These are phyloP conservation scores for Fusarium euwallaceae DNA, from an alignment of 2,329 filamentous ascomycete species.

Conservation along the genomic window DNA sequence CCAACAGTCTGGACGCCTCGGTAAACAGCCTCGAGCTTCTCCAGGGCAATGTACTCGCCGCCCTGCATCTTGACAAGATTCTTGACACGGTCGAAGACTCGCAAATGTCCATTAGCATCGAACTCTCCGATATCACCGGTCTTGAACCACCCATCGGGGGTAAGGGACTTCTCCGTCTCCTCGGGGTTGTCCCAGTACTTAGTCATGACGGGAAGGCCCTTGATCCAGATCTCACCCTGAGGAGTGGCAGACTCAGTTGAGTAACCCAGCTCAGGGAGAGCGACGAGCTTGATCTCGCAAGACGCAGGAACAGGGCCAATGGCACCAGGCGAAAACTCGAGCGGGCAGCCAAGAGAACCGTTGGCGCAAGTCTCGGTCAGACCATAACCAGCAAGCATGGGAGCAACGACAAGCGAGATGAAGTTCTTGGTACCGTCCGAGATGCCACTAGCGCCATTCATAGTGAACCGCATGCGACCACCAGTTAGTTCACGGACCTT, in stretches of 20 bases:
- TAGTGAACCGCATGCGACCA: constrained; percentile 86
- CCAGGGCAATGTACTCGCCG: constrained; percentile 96
- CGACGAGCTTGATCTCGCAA: constrained; percentile 91
- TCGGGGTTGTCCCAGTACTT: constrained; percentile 89
- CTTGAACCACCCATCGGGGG: constrained; percentile 94
- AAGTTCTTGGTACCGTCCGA: constrained; percentile 90
- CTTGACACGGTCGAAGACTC: constrained; percentile 96
- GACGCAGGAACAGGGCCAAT: constrained; percentile 83
- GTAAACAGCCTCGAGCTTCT: constrained; percentile 95
- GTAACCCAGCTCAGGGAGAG: constrained; percentile 91
- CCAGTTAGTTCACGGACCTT: constrained; percentile 93
- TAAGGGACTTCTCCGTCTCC: constrained; percentile 84
- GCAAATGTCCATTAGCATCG: constrained; percentile 81
- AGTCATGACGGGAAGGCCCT: constrained; percentile 79
- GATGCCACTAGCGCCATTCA: constrained; percentile 95
- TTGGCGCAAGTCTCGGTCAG: constrained; percentile 93
- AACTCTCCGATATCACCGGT: constrained; percentile 97
- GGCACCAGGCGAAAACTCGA: constrained; percentile 83
- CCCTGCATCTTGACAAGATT: constrained; percentile 96
- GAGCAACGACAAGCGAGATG: constrained; percentile 90
- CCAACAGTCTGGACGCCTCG: constrained; percentile 81
- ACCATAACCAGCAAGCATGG: constrained; percentile 95
- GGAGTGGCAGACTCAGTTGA: constrained; percentile 79
- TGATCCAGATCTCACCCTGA: constrained; percentile 93
- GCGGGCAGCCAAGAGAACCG: constrained; percentile 84